These are phyloP conservation scores for Beauveria sp. DNA, from an alignment of 2,329 filamentous ascomycete genomes.

Conservation along the genomic window DNA sequence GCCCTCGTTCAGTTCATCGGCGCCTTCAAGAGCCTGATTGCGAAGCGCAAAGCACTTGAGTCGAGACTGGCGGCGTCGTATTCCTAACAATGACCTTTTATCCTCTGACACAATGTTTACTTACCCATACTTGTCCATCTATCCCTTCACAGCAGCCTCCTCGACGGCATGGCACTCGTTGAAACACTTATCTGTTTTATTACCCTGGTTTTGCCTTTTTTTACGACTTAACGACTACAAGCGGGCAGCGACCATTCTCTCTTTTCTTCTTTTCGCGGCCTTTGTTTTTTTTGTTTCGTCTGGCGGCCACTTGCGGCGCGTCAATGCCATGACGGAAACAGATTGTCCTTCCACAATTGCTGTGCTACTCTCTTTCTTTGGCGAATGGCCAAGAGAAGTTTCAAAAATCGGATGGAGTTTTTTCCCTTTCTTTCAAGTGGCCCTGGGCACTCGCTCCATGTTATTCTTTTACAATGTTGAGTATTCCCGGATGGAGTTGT, in stretches of 20 bases:
- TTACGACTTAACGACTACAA: conserved; percentile 5
- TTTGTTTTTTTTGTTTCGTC: neutral
- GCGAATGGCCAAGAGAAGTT: neutral
- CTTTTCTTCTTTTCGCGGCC: conserved; percentile 4
- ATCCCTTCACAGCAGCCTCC: neutral
- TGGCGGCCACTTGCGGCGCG: neutral
- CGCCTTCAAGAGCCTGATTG: conserved; percentile 78
- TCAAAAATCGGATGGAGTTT: neutral
- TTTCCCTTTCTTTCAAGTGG: neutral
- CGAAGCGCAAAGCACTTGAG: conserved; percentile 58
- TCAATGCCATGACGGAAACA: neutral
- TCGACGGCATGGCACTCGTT: conserved; percentile 1
- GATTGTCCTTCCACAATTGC: neutral
- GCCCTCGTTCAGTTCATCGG: conserved; percentile 76
- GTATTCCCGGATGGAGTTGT: neutral
- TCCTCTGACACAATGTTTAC: neutral
- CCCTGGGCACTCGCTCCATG: neutral
- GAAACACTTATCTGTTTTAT: neutral
- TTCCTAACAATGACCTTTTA: neutral
- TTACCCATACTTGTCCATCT: neutral
- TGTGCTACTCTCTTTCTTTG: neutral
- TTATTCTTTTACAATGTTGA: neutral
- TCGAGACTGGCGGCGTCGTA: conserved; percentile 34
- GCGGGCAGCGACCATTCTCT: conserved; percentile 1
- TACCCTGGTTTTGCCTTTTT: conserved; percentile 11